phyloP scores from a whole-genome alignment of 176 grass and related monocot species.

The Triticum turgidum region DNA sequence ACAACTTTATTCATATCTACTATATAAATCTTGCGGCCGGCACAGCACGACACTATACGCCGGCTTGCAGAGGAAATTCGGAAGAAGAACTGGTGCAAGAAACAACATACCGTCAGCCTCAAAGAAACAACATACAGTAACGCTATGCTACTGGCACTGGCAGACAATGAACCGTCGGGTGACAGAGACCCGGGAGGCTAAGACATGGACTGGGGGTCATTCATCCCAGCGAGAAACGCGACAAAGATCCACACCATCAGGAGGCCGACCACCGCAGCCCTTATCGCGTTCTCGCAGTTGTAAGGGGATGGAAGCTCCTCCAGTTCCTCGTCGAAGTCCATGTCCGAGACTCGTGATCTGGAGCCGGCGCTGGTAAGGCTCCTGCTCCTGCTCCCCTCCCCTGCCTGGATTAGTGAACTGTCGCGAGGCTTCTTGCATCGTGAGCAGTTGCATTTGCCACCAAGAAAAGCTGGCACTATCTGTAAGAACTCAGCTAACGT shows the following conservation, averaged over 20 bases:
- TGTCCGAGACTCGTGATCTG: slow-evolving; percentile 19
- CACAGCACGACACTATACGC: neutral
- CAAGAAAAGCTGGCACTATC: slow-evolving; percentile 65
- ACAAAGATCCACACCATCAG: slow-evolving; percentile 80
- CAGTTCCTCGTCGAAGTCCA: slow-evolving; percentile 26
- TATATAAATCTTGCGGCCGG: neutral
- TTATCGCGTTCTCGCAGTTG: slow-evolving; percentile 65
- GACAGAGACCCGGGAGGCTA: neutral
- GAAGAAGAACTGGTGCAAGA: neutral
- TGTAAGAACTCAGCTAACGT: slow-evolving; percentile 63
- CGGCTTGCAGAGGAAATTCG: neutral
- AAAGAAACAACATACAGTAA: slow-evolving; percentile 15
- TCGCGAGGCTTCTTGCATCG: slow-evolving; percentile 53
- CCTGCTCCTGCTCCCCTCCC: slow-evolving; percentile 48
- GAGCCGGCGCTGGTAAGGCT: slow-evolving; percentile 17
- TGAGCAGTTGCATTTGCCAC: slow-evolving; percentile 70
- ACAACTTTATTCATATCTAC: slow-evolving; percentile 24
- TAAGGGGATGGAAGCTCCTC: slow-evolving; percentile 38
- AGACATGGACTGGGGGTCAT: slow-evolving; percentile 45
- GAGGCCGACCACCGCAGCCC: slow-evolving; percentile 57
- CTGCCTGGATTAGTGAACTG: slow-evolving; percentile 23
- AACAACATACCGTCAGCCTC: neutral
- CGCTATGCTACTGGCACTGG: neutral
- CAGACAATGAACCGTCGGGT: neutral
- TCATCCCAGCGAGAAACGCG: slow-evolving; percentile 73